Evolutionary conservation across 2,329 filamentous ascomycete genomes (phyloP), one percentile per base, ranked within the genome.

Genomic region (Penicillium expansum): DNA sequence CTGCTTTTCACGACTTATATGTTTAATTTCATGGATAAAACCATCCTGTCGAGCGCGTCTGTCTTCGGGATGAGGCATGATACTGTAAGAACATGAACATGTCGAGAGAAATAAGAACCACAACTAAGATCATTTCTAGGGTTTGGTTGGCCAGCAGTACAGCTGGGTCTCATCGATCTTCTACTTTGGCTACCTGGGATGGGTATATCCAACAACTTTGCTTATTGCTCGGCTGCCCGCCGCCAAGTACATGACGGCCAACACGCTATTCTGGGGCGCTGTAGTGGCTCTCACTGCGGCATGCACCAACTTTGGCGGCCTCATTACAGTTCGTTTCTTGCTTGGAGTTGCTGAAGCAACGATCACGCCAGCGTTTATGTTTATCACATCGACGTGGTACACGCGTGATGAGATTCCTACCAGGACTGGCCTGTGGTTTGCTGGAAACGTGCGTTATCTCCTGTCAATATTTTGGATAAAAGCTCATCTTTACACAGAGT

Each of bases 1-100:
- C 35, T 54, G 9, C 52, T 54, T 10, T 85, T 85, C 58, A 61
- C 80, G 41, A 84, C 80, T 0, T 86, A 86, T 64, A 80, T 81
- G 72, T 68, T 86, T 59, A 83, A 84, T 63, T 86, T 85, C 56
- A 83, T 86, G 76, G 84, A 86, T 68, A 86, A 86, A 66, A 79
- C 79, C 0, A 83, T 83, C 55, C 66, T 84, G 1, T 82, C 81
- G 0, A 83, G 78, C 57, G 83, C 83, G 0, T 75, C 82, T 4
- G 81, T 86, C 0, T 85, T 86, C 61, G 83, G 82, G 0, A 65
- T 84, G n/a, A 71, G 73, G 6, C 70, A 81, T 1, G 82, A 84
- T 62, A 70, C 67, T 6, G 67, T 70, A 47, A 30, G 55, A 38
- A 50, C 16, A 22, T 37, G n/a, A 42, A 48, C 20, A n/a, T 22